Evolutionary conservation across 768 basidiomycete species (phyloP).

Genomic region (Mycena vitilis): DNA sequence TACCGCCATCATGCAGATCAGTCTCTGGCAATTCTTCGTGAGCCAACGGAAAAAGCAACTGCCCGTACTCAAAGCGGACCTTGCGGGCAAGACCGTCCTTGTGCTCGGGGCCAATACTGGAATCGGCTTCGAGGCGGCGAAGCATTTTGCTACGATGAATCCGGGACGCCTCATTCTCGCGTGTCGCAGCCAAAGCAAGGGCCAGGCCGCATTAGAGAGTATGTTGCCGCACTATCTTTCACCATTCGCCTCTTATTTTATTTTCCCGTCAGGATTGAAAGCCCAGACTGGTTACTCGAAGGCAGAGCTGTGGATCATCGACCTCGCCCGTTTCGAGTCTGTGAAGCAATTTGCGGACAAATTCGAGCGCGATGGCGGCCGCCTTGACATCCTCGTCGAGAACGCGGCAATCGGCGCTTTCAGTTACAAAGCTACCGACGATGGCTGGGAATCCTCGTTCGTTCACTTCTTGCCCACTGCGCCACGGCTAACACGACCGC

Average conservation of each 20-base stretch:
- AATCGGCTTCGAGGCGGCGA: conserved; percentile 59
- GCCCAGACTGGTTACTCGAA: conserved; percentile 37
- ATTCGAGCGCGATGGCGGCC: conserved; percentile 34
- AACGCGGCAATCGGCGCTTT: conserved; percentile 15
- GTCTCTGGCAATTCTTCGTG: neutral
- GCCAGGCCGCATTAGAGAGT: neutral
- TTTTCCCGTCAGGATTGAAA: conserved; percentile 37
- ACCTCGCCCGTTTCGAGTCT: conserved; percentile 44
- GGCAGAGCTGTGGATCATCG: conserved; percentile 46
- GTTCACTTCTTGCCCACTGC: neutral
- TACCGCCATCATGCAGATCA: neutral
- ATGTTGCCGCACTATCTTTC: neutral
- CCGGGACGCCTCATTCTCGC: conserved; percentile 8
- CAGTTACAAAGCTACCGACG: conserved; percentile 13
- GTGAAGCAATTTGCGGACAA: conserved; percentile 42
- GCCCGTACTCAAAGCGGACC: conserved; percentile 2
- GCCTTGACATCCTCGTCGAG: conserved; percentile 29
- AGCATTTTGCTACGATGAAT: conserved; percentile 10
- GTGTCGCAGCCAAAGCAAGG: conserved; percentile 13
- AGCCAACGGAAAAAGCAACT: neutral
- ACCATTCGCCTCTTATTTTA: no score
- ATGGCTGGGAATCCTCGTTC: conserved; percentile 18
- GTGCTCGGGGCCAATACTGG: conserved; percentile 61
- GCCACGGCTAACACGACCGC: neutral
- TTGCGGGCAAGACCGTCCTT: conserved; percentile 5